Base-by-base conservation (phyloP, 805 yeast genomes). In the Teunomyces aglyptinius region DNA sequence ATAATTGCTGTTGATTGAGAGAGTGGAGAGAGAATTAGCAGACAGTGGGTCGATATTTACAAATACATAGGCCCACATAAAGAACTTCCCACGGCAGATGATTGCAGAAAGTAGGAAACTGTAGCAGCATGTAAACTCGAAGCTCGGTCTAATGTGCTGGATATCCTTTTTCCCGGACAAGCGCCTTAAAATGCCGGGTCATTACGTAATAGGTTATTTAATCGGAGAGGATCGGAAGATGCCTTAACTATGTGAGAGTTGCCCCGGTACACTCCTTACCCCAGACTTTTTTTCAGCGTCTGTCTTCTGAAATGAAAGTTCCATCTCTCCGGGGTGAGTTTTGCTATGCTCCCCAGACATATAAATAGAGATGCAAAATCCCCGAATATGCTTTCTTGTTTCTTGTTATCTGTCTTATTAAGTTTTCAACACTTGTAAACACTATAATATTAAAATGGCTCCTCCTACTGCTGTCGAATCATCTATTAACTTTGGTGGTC, bases 391-490 rank as follows among this genome's bases (percentile, higher is more conserved):
- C 20, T 12, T n/a, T 27, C 27, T 27, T 10, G 19, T 13, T 27
- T 13, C 5, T 16, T n/a, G 10, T n/a, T 20, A 6, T 12, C 13
- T 20, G 39, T 19, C 12, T 8, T 20, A 22, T 15, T 12, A 38
- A 26, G 32, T 26, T 22, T 26, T 12, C 11, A 18, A 18, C 26
- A 29, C 24, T 26, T 36, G 34, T 16, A 31, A 41, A 35, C 7
- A 15, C 26, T 34, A 18, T 36, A 10, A 19, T 19, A 32, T 16
- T 27, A 60, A 46, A 39, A 71, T 71, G 76, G 57, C 67, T 53
- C 76, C 76, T 57, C 76, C 76, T 34, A 63, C 73, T 46, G 77
- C 76, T 49, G 65, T 70, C 52, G 74, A 70, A 65, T 72, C 77
- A 18, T 62, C 71, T 35, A 66, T 72, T 48, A 68, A 72, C 56